phyloP scores from a whole-genome alignment of 2,329 filamentous ascomycete genomes.

The Podosphaera fusca region DNA sequence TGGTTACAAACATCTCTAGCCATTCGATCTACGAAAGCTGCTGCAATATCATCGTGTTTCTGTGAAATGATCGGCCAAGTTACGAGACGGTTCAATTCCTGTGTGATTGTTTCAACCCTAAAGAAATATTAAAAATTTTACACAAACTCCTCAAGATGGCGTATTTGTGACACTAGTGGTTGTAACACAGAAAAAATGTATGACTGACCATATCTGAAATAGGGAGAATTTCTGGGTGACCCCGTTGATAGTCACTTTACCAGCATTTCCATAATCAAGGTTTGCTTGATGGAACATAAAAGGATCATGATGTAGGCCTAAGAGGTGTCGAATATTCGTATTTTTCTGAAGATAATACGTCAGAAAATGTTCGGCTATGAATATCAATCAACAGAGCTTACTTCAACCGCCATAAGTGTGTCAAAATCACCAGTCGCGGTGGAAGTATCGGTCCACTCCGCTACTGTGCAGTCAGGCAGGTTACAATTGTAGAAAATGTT shows the following conservation, averaged over 20 bases:
- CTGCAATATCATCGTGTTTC: constrained; percentile 27
- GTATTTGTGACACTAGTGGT: neutral
- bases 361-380: neutral
- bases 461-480: constrained; percentile 28
- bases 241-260: constrained; percentile 11
- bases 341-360: constrained; percentile 12
- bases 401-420: constrained; percentile 26
- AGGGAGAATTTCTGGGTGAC: constrained; percentile 9
- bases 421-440: constrained; percentile 28
- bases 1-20: constrained; percentile 8
- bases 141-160: neutral
- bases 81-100: constrained; percentile 16
- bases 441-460: constrained; percentile 38
- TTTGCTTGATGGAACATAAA: constrained; percentile 36
- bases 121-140: neutral
- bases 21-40: constrained; percentile 27
- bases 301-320: constrained; percentile 22
- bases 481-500: constrained; percentile 21
- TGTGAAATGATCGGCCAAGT: constrained; percentile 31
- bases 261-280: constrained; percentile 25
- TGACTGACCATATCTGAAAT: constrained; percentile 10
- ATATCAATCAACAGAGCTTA: neutral
- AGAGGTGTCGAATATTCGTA: constrained; percentile 31
- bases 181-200: neutral
- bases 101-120: constrained; percentile 11